These are phyloP conservation scores for Saturnispora silvae DNA, from an alignment of 805 yeast genomes.

Conservation along the genomic window DNA sequence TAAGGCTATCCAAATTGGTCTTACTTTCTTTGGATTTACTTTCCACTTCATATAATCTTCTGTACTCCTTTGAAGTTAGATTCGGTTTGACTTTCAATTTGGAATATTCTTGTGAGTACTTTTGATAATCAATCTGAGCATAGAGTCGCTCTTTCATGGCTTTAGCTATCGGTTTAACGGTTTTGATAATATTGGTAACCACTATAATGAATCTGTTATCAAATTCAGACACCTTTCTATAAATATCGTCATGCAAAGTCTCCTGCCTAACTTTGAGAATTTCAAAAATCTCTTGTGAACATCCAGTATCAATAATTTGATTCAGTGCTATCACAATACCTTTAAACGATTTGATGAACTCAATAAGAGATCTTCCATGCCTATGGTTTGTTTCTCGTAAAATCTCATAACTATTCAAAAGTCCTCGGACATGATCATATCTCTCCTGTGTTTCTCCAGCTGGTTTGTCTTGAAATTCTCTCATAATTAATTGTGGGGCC, in stretches of 20 bases:
- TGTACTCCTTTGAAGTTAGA: conserved; percentile 31
- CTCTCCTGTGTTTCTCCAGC: background rate
- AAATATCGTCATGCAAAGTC: background rate
- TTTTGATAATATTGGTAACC: conserved; percentile 2
- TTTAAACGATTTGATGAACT: conserved; percentile 1
- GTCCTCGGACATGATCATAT: conserved; percentile 9
- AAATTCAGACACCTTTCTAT: background rate
- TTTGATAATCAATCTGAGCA: conserved; percentile 17
- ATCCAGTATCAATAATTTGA: background rate
- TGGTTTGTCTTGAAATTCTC: conserved; percentile 6
- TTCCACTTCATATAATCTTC: conserved; percentile 24
- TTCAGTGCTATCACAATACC: conserved; percentile 1
- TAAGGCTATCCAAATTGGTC: conserved; percentile 29
- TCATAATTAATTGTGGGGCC: conserved; percentile 13
- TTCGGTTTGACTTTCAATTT: conserved; percentile 9
- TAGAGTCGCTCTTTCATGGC: conserved; percentile 19
- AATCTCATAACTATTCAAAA: conserved; percentile 8
- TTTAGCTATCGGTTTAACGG: conserved; percentile 16
- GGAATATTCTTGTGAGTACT: conserved; percentile 13
- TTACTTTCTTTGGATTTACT: conserved; percentile 23
- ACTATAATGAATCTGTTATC: conserved; percentile 1
- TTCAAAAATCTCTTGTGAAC: background rate
- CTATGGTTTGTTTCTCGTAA: conserved; percentile 15
- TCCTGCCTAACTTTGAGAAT: background rate
- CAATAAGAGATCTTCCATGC: conserved; percentile 3